phyloP scores from a whole-genome alignment of 306 rosid genomes.

The Quercus engelmannii region DNA sequence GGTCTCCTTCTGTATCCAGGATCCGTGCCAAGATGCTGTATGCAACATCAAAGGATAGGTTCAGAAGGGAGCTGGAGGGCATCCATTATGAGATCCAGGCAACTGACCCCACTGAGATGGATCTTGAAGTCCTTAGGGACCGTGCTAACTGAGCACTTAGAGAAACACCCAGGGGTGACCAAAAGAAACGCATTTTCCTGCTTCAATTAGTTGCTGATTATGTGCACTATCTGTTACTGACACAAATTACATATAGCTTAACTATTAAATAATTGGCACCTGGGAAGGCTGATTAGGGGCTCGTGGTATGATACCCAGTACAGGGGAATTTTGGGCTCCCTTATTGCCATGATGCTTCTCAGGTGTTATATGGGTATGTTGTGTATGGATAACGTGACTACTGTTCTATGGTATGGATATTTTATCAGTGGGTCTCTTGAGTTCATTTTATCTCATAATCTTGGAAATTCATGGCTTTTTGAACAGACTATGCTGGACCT shows the following conservation, averaged over 20 bases:
- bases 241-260: slow-evolving; percentile 17
- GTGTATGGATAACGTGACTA: slow-evolving; percentile 24
- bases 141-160: slow-evolving; percentile 57
- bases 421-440: slow-evolving; percentile 4
- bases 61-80: slow-evolving; percentile 75
- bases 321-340: slow-evolving; percentile 46
- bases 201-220: slow-evolving; percentile 24
- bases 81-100: slow-evolving; percentile 89
- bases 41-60: slow-evolving; percentile 78
- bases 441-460: not conserved
- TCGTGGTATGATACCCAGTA: slow-evolving; percentile 31
- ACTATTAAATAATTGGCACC: slow-evolving; percentile 42
- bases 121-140: slow-evolving; percentile 69
- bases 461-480: not conserved
- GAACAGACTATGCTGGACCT: not conserved
- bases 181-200: slow-evolving; percentile 20
- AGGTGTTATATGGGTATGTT: slow-evolving; percentile 36
- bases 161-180: slow-evolving; percentile 29
- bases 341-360: slow-evolving; percentile 60
- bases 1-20: slow-evolving; percentile 75
- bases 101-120: slow-evolving; percentile 82
- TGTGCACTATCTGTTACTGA: slow-evolving; percentile 24
- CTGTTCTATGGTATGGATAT: slow-evolving; percentile 12
- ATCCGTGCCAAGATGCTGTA: slow-evolving; percentile 84
- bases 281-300: slow-evolving; percentile 63